Base-by-base conservation (phyloP, 2,329 filamentous ascomycete genomes). In the Aspergillus awamori region DNA sequence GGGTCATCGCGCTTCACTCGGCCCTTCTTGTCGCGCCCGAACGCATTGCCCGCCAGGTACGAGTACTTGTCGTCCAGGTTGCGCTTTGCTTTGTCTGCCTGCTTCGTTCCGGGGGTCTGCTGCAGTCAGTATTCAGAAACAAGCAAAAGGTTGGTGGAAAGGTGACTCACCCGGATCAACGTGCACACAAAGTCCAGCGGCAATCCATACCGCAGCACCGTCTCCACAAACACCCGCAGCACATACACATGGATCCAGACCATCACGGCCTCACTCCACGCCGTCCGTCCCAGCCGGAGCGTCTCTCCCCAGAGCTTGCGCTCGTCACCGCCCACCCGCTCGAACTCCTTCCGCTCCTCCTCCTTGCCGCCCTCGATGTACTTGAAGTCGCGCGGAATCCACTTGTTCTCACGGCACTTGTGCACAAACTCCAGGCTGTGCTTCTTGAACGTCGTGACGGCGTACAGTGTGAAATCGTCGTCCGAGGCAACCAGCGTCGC, bases 221-320 rank as follows among this genome's bases (percentile, higher is more conserved):
- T 97, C 83, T 99, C 95, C 20, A 99, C 95, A 77, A 98, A 99
- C 20, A 98, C 93, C 57, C 95, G 84, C 70, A 99, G 80, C 6
- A 93, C 91, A 72, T 98, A 83, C 28, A 97, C 90, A 74, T 99
- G 95, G 53, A 96, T 86, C 92, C 93, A 97, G 57, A 94, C 89
- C 92, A 97, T 97, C 67, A 97, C 92, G 64, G 89, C 89, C 80
- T 99, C 95, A 73, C 92, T 94, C 87, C 95, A 99, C 15, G 92
- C 93, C n/a, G 92, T 96, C 64, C 93, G 84, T 13, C 89, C 92
- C 70, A 97, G 84, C 66, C 93, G 86, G 72, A 99, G 78, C 3
- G 93, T 93, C 80, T 99, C 94, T 10, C 92, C 93, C 87, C 93
- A 97, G 2, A 97, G 84, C 80, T 95, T 96, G 77, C 90, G 87